Percentiles rank a stretch among this genome's conserved stretches.
Conservation (phyloP, 2,329 filamentous ascomycete species). For the Zasmidium angulare region DNA sequence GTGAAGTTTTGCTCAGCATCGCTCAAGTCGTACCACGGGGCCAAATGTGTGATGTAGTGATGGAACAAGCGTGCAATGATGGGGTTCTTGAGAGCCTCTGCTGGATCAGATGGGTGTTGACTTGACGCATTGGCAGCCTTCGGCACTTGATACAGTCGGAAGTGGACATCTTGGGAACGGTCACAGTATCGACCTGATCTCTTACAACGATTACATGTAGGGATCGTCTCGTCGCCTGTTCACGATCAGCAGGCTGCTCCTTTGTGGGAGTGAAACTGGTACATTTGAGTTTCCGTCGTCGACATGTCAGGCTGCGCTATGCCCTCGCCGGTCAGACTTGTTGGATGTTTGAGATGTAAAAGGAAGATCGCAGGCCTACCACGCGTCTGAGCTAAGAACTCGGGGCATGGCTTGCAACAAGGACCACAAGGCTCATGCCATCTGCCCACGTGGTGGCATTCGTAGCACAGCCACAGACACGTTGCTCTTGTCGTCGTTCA, state of each 20-base stretch:
- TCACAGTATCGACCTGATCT: constrained; percentile 9
- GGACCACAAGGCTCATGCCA: not conserved
- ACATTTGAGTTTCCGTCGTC: constrained; percentile 15
- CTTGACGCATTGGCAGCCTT: not conserved
- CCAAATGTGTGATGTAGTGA: constrained; percentile 6
- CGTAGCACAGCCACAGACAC: not conserved
- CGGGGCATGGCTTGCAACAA: not conserved
- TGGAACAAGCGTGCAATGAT: constrained; percentile 4
- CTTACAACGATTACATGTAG: constrained; percentile 5
- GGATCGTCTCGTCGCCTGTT: constrained; percentile 7
- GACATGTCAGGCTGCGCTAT: constrained; percentile 11
- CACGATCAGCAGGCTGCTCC: not conserved
- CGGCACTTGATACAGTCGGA: not conserved
- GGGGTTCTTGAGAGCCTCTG: not conserved
- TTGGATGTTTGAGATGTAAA: not conserved
- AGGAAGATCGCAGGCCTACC: not conserved
- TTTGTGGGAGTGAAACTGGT: not conserved
- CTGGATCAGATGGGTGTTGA: not conserved
- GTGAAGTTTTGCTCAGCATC: constrained; percentile 7
- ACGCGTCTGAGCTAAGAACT: not conserved
- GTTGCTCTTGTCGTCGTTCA: not conserved
- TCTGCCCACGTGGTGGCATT: not conserved
- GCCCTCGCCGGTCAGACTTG: not conserved
- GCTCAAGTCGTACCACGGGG: constrained; percentile 11
- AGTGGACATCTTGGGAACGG: not conserved